Evolutionary conservation across 495 filamentous ascomycete species (phyloP), one percentile per base, ranked within the genome.

Genomic region (Penicillium salamii): DNA sequence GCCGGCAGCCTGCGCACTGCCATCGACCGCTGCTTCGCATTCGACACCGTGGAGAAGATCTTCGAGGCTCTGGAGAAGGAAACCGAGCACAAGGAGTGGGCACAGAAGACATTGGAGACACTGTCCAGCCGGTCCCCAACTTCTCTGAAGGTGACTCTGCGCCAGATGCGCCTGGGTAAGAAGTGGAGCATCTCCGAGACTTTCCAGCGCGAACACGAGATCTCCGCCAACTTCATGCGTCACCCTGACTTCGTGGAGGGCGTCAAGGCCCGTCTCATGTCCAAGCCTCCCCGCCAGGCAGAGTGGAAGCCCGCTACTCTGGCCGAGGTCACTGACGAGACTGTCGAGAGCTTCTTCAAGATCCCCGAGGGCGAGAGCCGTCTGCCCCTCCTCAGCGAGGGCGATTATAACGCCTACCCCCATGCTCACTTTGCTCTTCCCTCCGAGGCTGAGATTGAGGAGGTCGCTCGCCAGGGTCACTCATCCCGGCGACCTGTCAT

Each of bases 171-270:
- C 47, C 66, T 88, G 20, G 90, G 89, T 46, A 60, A 64, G 50
- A 61, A 72, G 2, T 96, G 93, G 93, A 70, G 67, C 45, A 96
- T 97, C 57, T 63, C 75, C 5, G 78, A 92, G 67, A 82, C 93
- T 1, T 97, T 97, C 77, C 72, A 82, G 60, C 81, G 83, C 29
- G 93, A 98, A 71, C 75, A 90, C 66, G 73, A 81, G 53, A 84
- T 97, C 29, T 89, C 93, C 3, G 62, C 76, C 33, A 77, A 79
- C 42, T 97, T 97, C 76, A 96, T 97, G 92, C 63, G 69, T 26
- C 82, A 89, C 59, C 85, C 82, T 4, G 93, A 98, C 66, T 98
- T 97, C 66, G 79, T 80, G 37, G 84, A 89, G 66, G 93, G 93
- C 32, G 91, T 97, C 35, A 81, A 79, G 44, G 84, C 90, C 20